These are phyloP conservation scores for Draba incana DNA, from an alignment of 345 rosid species.

Conservation along the genomic window DNA sequence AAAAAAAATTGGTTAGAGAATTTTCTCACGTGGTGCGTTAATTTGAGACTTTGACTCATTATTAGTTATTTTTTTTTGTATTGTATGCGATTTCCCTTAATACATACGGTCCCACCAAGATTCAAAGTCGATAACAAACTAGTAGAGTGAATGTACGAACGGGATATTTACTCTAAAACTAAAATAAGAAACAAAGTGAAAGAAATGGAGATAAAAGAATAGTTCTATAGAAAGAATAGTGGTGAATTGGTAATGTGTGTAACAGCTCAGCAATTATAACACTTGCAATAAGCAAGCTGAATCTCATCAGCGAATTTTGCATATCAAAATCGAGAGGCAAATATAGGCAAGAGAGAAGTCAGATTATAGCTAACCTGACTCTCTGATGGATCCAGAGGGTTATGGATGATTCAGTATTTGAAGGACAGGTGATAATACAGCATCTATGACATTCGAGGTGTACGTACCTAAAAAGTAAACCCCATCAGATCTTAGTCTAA, in stretches of 20 bases:
- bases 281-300: constrained; percentile 42
- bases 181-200: constrained; percentile 30
- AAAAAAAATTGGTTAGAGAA: not conserved
- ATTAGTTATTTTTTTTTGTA: not conserved
- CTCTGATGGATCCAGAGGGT: constrained; percentile 38
- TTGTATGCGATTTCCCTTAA: not conserved
- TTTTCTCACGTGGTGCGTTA: constrained; percentile 1
- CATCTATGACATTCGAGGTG: constrained; percentile 35
- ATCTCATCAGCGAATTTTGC: constrained; percentile 29
- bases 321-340: constrained; percentile 39
- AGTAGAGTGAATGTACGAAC: constrained; percentile 1
- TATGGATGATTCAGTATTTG: constrained; percentile 38
- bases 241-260: constrained; percentile 20
- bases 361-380: constrained; percentile 32
- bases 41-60: too few species aligned
- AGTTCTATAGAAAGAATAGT: constrained; percentile 13
- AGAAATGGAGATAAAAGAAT: constrained; percentile 30
- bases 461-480: constrained; percentile 21
- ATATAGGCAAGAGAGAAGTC: constrained; percentile 31
- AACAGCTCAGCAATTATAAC: constrained; percentile 40
- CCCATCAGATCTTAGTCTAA: constrained; percentile 40
- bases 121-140: constrained; percentile 11
- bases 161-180: constrained; percentile 23
- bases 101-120: constrained; percentile 11
- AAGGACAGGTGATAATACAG: constrained; percentile 45